Evolutionary conservation across 345 rosid species (phyloP), one percentile per base, ranked within the genome.

Genomic region (Aquilaria malaccensis): DNA sequence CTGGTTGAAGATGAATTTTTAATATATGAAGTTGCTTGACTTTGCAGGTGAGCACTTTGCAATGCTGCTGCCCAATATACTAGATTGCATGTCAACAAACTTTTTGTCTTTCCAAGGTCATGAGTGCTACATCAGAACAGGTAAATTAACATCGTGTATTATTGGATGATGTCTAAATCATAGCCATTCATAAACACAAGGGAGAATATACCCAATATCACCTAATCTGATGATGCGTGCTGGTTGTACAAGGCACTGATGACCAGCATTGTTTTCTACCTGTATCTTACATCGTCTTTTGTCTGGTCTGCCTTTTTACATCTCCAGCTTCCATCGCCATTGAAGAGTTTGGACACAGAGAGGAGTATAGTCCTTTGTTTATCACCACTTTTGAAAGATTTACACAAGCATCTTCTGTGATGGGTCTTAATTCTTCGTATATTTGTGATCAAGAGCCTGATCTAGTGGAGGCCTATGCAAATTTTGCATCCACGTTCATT

Each of bases 391-490:
- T 93, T 70, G 97, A 89, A 76, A 79, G 91, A 68, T 85, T 93
- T 76, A 82, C 94, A 4, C 85, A 77, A 74, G 88, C 94, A 68
- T 70, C 93, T 62, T 89, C 97, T 31, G 77, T 93, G 43, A 77
- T 84, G 86, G 88, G 88, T 48, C 86, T 93, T 58, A 89, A 80
- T 76, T 93, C 94, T 48, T 89, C 97, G 43, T 93, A 93, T 55
- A 75, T 92, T 74, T 92, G 98, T 64, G 98, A 92, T 74, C 98
- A 89, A 85, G 98, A 92, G 72, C 98, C 98, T 43, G 98, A 92
- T 78, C 74, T 93, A 58, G 97, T 89, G 73, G 98, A 89, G 80
- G 93, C 96, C 65, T 93, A 87, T 72, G 79, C 88, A 70, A 89
- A 87, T 81, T 89, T 93, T 49, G 97, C 97, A 56, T 82, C 89